Conservation (phyloP, 768 basidiomycete genomes). For the Ephemerocybe angulata region DNA sequence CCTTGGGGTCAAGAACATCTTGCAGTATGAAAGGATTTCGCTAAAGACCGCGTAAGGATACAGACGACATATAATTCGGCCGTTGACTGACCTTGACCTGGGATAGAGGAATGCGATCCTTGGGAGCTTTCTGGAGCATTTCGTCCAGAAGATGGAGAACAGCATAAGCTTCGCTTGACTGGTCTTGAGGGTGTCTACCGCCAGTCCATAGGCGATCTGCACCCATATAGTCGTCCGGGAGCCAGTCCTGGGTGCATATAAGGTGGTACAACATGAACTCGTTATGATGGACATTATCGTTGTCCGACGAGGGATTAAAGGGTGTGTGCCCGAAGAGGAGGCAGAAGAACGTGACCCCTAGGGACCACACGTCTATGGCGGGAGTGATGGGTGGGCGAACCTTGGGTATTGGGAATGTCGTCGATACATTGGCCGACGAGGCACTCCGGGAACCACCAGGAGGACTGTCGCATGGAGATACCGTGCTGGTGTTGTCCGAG, state of each 20-base stretch:
- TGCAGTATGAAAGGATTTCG: slow-evolving; percentile 36
- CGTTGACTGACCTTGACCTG: slow-evolving; percentile 30
- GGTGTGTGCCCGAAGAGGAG: slow-evolving; percentile 44
- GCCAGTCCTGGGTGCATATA: slow-evolving; percentile 42
- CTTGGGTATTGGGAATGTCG: slow-evolving; percentile 14
- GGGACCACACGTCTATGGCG: slow-evolving; percentile 45
- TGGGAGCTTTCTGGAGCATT: slow-evolving; percentile 41
- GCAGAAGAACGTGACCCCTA: slow-evolving; percentile 46
- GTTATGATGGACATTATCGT: slow-evolving; percentile 32
- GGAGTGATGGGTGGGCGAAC: slow-evolving; percentile 40
- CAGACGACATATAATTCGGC: background rate
- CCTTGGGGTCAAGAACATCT: slow-evolving; percentile 29
- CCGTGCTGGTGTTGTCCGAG: slow-evolving; percentile 21
- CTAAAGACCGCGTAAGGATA: slow-evolving; percentile 18
- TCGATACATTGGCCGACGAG: slow-evolving; percentile 15
- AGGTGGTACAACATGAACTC: slow-evolving; percentile 38
- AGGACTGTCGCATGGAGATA: slow-evolving; percentile 13
- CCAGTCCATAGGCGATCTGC: slow-evolving; percentile 32
- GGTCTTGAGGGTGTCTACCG: slow-evolving; percentile 30
- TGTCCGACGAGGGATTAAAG: slow-evolving; percentile 33
- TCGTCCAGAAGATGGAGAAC: slow-evolving; percentile 34
- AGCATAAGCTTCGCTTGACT: slow-evolving; percentile 24
- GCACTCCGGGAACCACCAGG: slow-evolving; percentile 9
- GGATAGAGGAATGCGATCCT: slow-evolving; percentile 25
- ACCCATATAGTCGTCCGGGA: slow-evolving; percentile 35